These are phyloP conservation scores for Raphanus raphanistrum DNA, from an alignment of 345 rosid genomes.

Conservation along the genomic window DNA sequence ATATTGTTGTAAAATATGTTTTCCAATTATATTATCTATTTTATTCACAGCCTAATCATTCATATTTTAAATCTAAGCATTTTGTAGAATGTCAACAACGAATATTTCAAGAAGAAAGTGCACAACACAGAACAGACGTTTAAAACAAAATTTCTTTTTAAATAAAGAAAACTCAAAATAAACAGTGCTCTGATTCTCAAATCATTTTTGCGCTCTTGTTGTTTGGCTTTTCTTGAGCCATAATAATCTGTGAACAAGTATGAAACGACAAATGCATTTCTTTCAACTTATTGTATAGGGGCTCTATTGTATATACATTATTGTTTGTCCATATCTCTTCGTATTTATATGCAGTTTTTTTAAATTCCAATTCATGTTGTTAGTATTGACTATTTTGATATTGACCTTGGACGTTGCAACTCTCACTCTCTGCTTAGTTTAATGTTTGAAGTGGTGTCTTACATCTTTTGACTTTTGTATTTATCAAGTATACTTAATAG, in stretches of 20 bases:
- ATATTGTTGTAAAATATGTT: background rate
- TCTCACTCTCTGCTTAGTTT: background rate
- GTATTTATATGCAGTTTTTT: background rate
- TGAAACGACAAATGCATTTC: slow-evolving; percentile 34
- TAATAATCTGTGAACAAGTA: slow-evolving; percentile 23
- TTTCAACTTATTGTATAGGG: slow-evolving; percentile 10
- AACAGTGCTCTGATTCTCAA: background rate
- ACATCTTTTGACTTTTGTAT: slow-evolving; percentile 19
- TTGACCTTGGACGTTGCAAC: slow-evolving; percentile 30
- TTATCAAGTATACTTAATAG: background rate
- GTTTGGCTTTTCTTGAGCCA: slow-evolving; percentile 21
- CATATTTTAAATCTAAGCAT: slow-evolving; percentile 17
- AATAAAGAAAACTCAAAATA: slow-evolving; percentile 8
- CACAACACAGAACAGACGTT: slow-evolving; percentile 17
- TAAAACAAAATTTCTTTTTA: background rate
- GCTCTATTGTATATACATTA: background rate
- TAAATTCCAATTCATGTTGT: background rate
- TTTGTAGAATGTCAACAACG: slow-evolving; percentile 34
- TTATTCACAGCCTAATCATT: background rate
- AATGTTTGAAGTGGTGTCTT: background rate
- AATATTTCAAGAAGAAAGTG: slow-evolving; percentile 30
- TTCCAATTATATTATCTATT: background rate
- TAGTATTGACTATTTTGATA: background rate
- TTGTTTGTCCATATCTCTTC: slow-evolving; percentile 16
- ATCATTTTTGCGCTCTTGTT: slow-evolving; percentile 12